A percentile compares a stretch with the other conserved stretches of the same genome.
phyloP scores from a whole-genome alignment of 768 basidiomycete genomes.

The Mycena maculata region DNA sequence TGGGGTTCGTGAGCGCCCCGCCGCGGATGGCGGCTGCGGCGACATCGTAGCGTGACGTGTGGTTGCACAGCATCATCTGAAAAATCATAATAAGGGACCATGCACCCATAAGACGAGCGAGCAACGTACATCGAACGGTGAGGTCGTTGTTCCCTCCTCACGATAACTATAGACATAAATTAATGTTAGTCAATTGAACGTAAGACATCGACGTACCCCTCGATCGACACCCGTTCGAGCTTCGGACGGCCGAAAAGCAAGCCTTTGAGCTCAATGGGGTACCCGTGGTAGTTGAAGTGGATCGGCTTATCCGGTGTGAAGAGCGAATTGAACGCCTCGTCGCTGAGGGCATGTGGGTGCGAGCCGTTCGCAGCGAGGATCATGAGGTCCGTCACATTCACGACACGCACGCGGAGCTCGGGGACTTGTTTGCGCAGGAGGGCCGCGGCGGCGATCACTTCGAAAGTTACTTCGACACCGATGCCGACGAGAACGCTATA shows the following conservation, averaged over 20 bases:
- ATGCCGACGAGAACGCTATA: conserved; percentile 84
- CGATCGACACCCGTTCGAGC: conserved; percentile 63
- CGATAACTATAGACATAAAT: conserved; percentile 53
- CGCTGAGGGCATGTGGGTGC: conserved; percentile 80
- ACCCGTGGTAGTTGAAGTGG: conserved; percentile 89
- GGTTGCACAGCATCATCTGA: conserved; percentile 82
- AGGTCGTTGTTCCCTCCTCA: conserved; percentile 85
- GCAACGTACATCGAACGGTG: conserved; percentile 75
- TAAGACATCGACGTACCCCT: conserved; percentile 50
- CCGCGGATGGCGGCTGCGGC: conserved; percentile 70
- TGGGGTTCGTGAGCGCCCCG: conserved; percentile 62
- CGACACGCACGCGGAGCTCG: conserved; percentile 82
- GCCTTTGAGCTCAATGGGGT: conserved; percentile 77
- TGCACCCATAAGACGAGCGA: background rate
- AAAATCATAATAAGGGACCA: background rate
- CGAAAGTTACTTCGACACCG: conserved; percentile 90
- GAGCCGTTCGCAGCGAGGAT: conserved; percentile 75
- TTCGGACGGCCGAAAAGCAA: conserved; percentile 68
- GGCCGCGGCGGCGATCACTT: conserved; percentile 87
- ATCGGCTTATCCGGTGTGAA: conserved; percentile 79
- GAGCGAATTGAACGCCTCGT: conserved; percentile 71
- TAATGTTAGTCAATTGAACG: background rate
- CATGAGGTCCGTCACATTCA: conserved; percentile 93
- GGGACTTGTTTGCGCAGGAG: conserved; percentile 79
- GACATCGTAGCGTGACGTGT: conserved; percentile 74